A percentile compares a stretch with the other conserved stretches of the same genome.
Evolutionary conservation across 768 basidiomycete species (phyloP).

Genomic region (Phlebiopsis flavidoalba): DNA sequence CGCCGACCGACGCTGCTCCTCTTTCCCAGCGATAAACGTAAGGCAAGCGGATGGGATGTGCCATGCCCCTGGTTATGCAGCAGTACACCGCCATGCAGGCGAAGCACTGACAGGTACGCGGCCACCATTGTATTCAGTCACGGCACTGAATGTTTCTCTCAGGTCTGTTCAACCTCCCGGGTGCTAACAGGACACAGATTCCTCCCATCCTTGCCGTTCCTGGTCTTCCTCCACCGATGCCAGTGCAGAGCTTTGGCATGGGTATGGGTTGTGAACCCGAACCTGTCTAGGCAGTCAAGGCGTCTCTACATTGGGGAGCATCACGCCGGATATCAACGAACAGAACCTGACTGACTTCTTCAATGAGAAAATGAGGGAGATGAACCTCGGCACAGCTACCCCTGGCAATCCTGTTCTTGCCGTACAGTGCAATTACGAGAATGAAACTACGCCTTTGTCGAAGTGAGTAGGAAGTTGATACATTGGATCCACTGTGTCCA

Average conservation of each 20-base stretch:
- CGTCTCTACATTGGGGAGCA: slow-evolving; percentile 96
- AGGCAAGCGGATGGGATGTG: slow-evolving; percentile 96
- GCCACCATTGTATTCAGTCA: slow-evolving; percentile 1
- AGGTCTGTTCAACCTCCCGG: slow-evolving; percentile 96
- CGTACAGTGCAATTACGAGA: slow-evolving; percentile 97
- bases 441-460: slow-evolving; percentile 98
- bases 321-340: slow-evolving; percentile 92
- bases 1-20: slow-evolving; percentile 78
- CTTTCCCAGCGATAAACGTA: slow-evolving; percentile 83
- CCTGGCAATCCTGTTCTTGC: slow-evolving; percentile 89
- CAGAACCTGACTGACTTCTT: slow-evolving; percentile 91
- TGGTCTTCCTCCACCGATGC: slow-evolving; percentile 77
- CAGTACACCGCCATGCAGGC: slow-evolving; percentile 93
- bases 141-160: slow-evolving; percentile 4
- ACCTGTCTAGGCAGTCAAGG: slow-evolving; percentile 88
- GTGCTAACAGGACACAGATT: slow-evolving; percentile 86
- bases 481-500: neutral
- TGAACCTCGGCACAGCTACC: slow-evolving; percentile 77
- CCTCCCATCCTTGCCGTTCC: slow-evolving; percentile 79
- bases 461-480: slow-evolving; percentile 58
- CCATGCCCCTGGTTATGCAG: slow-evolving; percentile 91
- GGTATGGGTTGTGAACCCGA: slow-evolving; percentile 84
- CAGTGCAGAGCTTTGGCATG: slow-evolving; percentile 82
- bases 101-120: slow-evolving; percentile 89
- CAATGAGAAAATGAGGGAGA: slow-evolving; percentile 93